These are phyloP conservation scores for Magnusiomyces sp. DNA, from an alignment of 1,139 yeast species.

Conservation along the genomic window DNA sequence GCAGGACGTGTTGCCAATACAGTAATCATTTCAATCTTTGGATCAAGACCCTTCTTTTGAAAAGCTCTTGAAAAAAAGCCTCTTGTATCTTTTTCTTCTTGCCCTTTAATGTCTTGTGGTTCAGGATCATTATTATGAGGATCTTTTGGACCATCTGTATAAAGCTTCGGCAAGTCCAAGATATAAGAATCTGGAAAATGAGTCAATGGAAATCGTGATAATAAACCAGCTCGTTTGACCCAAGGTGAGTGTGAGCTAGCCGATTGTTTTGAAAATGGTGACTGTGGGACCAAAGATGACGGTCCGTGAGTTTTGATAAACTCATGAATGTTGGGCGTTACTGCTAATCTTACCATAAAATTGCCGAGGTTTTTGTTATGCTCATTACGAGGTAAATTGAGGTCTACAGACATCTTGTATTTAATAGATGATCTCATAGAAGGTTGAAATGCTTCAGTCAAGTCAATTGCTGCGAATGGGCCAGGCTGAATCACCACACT, in stretches of 20 bases:
- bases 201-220: slow-evolving; percentile 3
- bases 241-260: background rate
- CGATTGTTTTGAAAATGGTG: background rate
- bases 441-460: slow-evolving; percentile 14
- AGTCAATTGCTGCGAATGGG: slow-evolving; percentile 9
- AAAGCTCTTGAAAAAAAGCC: background rate
- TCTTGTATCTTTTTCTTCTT: background rate
- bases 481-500: slow-evolving; percentile 5
- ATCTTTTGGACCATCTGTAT: background rate
- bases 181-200: slow-evolving; percentile 3
- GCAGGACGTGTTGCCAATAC: slow-evolving; percentile 4
- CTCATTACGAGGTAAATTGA: slow-evolving; percentile 27
- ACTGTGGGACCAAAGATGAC: background rate
- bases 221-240: background rate
- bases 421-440: slow-evolving; percentile 16
- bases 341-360: slow-evolving; percentile 23
- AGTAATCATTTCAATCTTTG: background rate
- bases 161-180: slow-evolving; percentile 1
- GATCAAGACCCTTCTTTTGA: background rate
- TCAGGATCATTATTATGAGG: background rate
- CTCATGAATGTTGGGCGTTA: slow-evolving; percentile 5
- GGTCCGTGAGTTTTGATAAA: slow-evolving; percentile 1
- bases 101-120: background rate
- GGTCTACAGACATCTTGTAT: slow-evolving; percentile 24
- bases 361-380: slow-evolving; percentile 29